Evolutionary conservation across 306 rosid species (phyloP).

Genomic region (Styphnolobium japonicum): DNA sequence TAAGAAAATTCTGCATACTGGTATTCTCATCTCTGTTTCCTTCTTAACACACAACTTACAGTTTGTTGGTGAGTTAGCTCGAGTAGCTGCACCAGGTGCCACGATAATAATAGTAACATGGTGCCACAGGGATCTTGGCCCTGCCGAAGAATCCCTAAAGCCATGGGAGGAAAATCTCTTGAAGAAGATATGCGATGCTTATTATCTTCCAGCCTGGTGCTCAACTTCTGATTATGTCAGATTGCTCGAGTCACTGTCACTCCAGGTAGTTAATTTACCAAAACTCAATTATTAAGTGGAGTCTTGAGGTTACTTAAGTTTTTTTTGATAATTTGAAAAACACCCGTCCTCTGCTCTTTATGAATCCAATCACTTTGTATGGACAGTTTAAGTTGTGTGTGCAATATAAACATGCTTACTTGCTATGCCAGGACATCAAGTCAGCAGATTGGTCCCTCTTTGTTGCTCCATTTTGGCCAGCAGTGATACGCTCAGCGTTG

Average conservation of each 20-base stretch:
- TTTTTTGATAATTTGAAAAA: not conserved
- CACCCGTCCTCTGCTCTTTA: not conserved
- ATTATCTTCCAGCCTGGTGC: conserved; percentile 95
- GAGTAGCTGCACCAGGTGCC: conserved; percentile 90
- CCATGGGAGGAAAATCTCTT: conserved; percentile 71
- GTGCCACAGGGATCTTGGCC: conserved; percentile 90
- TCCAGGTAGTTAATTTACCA: conserved; percentile 46
- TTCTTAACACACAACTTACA: conserved; percentile 21
- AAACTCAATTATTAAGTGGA: not conserved
- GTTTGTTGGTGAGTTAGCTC: conserved; percentile 82
- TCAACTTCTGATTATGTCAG: conserved; percentile 76
- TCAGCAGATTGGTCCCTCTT: conserved; percentile 75
- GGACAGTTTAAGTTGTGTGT: not conserved
- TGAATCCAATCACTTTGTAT: not conserved
- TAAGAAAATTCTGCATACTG: not conserved
- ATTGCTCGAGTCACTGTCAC: conserved; percentile 51
- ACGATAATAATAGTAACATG: conserved; percentile 85
- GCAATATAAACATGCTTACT: not conserved
- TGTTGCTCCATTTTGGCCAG: conserved; percentile 98
- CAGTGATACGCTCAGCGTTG: conserved; percentile 79
- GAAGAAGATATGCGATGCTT: conserved; percentile 70
- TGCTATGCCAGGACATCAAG: conserved; percentile 61
- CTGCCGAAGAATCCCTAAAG: conserved; percentile 53
- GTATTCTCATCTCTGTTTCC: conserved; percentile 3
- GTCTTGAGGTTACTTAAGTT: not conserved